Percentiles rank a stretch among this genome's conserved stretches.
Evolutionary conservation across 257 asterid genomes (phyloP).

Genomic region (Scutellaria barbata): DNA sequence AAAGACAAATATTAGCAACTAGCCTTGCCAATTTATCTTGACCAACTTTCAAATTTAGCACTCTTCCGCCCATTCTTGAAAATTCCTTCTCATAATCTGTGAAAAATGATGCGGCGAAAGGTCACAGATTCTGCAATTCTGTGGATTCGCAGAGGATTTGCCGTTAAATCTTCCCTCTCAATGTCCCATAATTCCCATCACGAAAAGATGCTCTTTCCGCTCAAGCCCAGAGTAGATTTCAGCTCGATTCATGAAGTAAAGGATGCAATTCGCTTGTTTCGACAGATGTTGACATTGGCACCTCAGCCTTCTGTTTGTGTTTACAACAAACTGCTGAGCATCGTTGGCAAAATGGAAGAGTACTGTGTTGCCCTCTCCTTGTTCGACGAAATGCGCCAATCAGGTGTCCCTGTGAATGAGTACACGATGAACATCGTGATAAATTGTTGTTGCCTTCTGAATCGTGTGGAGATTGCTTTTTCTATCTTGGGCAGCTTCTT

Average conservation of each 20-base stretch:
- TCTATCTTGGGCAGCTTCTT: conserved; percentile 37
- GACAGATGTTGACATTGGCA: conserved; percentile 27
- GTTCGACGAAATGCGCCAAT: conserved; percentile 42
- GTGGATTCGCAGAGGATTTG: conserved; percentile 19
- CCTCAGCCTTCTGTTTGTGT: conserved; percentile 44
- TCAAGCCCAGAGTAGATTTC: conserved; percentile 26
- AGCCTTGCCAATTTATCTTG: too few species aligned
- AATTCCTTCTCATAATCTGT: background rate
- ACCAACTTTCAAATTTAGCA: too few species aligned
- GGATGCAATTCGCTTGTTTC: conserved; percentile 37
- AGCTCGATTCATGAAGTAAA: conserved; percentile 23
- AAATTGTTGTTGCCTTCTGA: conserved; percentile 34
- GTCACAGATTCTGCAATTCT: conserved; percentile 20
- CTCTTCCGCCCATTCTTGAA: background rate
- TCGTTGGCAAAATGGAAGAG: conserved; percentile 35
- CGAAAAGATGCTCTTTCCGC: conserved; percentile 9
- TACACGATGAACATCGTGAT: conserved; percentile 37
- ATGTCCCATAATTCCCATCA: background rate
- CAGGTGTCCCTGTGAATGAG: conserved; percentile 35
- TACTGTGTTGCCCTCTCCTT: conserved; percentile 37
- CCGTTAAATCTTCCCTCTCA: conserved; percentile 23
- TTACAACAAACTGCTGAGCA: conserved; percentile 36
- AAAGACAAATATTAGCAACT: too few species aligned
- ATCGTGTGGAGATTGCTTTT: conserved; percentile 38
- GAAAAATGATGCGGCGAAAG: conserved; percentile 10